These are phyloP conservation scores for Erodium chrysanthum DNA, from an alignment of 441 rosid species.

Conservation along the genomic window DNA sequence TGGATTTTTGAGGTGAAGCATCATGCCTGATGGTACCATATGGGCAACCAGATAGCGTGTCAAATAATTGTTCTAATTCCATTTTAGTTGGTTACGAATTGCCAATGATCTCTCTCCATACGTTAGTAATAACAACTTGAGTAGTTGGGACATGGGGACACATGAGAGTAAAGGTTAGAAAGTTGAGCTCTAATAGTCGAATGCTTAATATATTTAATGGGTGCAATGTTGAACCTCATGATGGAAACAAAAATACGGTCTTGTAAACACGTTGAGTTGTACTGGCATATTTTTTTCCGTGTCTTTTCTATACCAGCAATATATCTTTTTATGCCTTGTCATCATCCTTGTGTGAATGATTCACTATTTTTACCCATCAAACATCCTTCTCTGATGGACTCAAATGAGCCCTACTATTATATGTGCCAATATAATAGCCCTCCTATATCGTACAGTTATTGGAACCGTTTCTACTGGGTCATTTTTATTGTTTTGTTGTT, in stretches of 20 bases:
- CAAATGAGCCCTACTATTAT: neutral
- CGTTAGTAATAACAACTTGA: neutral
- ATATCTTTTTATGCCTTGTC: neutral
- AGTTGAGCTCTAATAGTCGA: too few species aligned
- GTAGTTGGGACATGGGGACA: neutral
- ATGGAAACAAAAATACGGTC: too few species aligned
- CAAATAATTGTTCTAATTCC: neutral
- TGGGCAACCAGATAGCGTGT: neutral
- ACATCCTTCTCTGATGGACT: neutral
- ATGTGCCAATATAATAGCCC: too few species aligned
- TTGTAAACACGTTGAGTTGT: neutral
- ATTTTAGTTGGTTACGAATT: neutral
- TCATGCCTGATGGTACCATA: neutral
- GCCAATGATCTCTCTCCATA: neutral
- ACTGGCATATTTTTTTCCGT: neutral
- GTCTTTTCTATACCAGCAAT: neutral
- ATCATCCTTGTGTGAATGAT: neutral
- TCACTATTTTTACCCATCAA: neutral
- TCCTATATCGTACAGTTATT: too few species aligned
- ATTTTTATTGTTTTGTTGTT: too few species aligned
- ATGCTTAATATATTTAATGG: neutral
- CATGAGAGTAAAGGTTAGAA: neutral
- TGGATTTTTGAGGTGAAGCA: neutral
- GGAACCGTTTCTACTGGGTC: too few species aligned
- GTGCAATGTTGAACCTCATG: neutral